phyloP scores from a whole-genome alignment of 495 filamentous ascomycete species.

The Xylaria telfairii region DNA sequence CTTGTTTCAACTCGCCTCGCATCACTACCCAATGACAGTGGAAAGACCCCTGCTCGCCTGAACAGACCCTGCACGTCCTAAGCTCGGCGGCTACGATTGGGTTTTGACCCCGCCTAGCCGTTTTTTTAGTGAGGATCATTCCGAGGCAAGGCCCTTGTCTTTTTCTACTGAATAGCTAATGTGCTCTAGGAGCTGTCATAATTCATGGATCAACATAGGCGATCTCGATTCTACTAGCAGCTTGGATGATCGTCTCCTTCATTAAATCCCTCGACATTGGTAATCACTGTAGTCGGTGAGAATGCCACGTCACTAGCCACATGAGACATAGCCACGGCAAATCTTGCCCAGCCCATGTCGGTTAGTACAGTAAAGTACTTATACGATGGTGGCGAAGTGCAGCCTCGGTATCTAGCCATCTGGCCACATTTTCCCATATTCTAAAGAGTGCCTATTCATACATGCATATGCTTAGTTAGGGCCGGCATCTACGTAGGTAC shows the following conservation, averaged over 20 bases:
- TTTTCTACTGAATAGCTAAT: not conserved
- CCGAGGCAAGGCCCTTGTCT: constrained; percentile 28
- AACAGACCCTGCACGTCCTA: constrained; percentile 36
- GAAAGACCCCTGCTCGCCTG: constrained; percentile 45
- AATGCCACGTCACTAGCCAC: constrained; percentile 39
- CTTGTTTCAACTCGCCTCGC: constrained; percentile 41
- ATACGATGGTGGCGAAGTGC: constrained; percentile 42
- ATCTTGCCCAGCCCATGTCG: constrained; percentile 1
- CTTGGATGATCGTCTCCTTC: constrained; percentile 2
- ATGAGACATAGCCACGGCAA: constrained; percentile 25
- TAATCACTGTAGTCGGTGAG: constrained; percentile 27
- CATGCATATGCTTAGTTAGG: not conserved
- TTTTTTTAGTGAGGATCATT: constrained; percentile 34
- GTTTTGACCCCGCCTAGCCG: constrained; percentile 25
- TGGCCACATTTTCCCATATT: constrained; percentile 28
- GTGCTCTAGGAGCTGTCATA: constrained; percentile 10
- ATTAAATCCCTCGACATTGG: not conserved
- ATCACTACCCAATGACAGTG: constrained; percentile 42
- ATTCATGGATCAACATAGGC: constrained; percentile 9
- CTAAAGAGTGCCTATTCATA: too few relatives aligned
- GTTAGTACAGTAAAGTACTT: not conserved
- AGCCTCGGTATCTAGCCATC: constrained; percentile 25
- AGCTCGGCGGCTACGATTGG: constrained; percentile 48
- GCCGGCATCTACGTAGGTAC: not conserved
- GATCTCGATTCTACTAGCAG: constrained; percentile 1